A percentile compares a stretch with the other conserved stretches of the same genome.
Evolutionary conservation across 2,329 filamentous ascomycete genomes (phyloP).

Genomic region (Plenodomus biglobosus): DNA sequence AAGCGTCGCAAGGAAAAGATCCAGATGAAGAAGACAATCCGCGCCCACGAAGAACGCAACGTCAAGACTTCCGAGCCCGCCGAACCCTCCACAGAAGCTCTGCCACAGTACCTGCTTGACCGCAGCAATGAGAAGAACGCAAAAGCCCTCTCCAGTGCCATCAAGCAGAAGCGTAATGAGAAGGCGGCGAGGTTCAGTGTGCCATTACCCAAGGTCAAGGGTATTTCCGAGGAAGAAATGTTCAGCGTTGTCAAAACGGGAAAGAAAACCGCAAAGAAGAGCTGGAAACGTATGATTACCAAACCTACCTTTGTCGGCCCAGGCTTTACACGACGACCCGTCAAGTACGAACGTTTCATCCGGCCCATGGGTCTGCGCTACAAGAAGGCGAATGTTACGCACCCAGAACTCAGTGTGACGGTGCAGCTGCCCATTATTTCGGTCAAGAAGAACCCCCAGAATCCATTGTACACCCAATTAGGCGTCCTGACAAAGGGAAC

Average conservation of each 20-base stretch:
- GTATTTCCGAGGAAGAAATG: slow-evolving; percentile 92
- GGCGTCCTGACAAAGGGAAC: slow-evolving; percentile 65
- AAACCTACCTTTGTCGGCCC: slow-evolving; percentile 88
- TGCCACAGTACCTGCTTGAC: slow-evolving; percentile 93
- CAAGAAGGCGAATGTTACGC: slow-evolving; percentile 73
- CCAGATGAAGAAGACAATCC: slow-evolving; percentile 59
- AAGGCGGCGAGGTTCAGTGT: slow-evolving; percentile 94
- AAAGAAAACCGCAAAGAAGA: slow-evolving; percentile 80
- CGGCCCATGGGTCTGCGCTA: slow-evolving; percentile 68
- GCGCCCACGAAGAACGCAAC: slow-evolving; percentile 92
- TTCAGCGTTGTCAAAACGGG: slow-evolving; percentile 96
- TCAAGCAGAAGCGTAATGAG: slow-evolving; percentile 88
- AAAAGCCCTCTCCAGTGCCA: slow-evolving; percentile 77
- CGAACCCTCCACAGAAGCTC: slow-evolving; percentile 76
- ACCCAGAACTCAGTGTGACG: slow-evolving; percentile 81
- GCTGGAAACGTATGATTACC: slow-evolving; percentile 73
- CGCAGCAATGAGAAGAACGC: slow-evolving; percentile 68
- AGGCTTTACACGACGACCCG: slow-evolving; percentile 85
- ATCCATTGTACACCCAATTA: slow-evolving; percentile 86
- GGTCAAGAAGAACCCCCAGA: slow-evolving; percentile 85
- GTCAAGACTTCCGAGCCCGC: slow-evolving; percentile 80
- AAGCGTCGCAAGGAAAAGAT: slow-evolving; percentile 90
- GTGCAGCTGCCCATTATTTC: slow-evolving; percentile 70
- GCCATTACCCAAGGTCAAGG: slow-evolving; percentile 89
- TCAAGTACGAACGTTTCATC: slow-evolving; percentile 63